Percentiles rank a stretch among this genome's conserved stretches.
Evolutionary conservation across 192 early-diverging fungal species (phyloP).

Genomic region (Neocallimastix lanati): DNA sequence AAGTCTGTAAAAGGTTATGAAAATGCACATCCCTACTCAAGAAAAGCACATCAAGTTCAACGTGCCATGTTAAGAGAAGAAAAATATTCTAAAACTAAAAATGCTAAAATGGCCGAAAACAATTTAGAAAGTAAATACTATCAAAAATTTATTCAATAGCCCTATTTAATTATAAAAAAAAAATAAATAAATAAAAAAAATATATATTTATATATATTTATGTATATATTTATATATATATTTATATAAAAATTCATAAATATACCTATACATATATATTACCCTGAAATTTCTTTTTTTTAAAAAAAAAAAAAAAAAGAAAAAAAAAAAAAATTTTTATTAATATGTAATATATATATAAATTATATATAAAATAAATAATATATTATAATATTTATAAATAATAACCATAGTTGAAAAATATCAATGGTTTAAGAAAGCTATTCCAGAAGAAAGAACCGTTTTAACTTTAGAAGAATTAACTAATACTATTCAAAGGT

Average conservation of each 20-base stretch:
- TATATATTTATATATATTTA: too few relatives aligned
- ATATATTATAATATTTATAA: slow-evolving; percentile 4
- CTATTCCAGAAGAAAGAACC: slow-evolving; percentile 19
- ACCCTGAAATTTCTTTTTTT: too few relatives aligned
- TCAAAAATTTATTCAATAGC: too few relatives aligned
- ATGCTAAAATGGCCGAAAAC: slow-evolving; percentile 10
- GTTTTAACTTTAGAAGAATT: slow-evolving; percentile 15
- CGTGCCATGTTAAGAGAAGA: slow-evolving; percentile 36
- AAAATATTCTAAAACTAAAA: slow-evolving; percentile 18
- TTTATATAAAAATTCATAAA: too few relatives aligned
- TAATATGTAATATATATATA: too few relatives aligned
- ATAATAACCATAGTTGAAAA: slow-evolving; percentile 22
- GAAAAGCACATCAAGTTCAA: slow-evolving; percentile 47
- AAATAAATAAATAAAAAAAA: too few relatives aligned
- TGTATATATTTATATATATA: too few relatives aligned
- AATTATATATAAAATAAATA: too few relatives aligned
- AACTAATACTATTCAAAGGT: slow-evolving; percentile 24
- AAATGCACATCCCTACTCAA: slow-evolving; percentile 56
- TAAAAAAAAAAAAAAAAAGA: too few relatives aligned
- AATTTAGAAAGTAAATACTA: slow-evolving; percentile 1
- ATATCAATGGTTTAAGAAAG: slow-evolving; percentile 45
- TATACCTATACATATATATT: too few relatives aligned
- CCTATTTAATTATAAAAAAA: too few relatives aligned
- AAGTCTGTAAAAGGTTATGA: slow-evolving; percentile 24
- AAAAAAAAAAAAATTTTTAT: too few relatives aligned